These are phyloP conservation scores for Podila clonocystis DNA, from an alignment of 192 early-diverging fungal genomes.

Conservation along the genomic window DNA sequence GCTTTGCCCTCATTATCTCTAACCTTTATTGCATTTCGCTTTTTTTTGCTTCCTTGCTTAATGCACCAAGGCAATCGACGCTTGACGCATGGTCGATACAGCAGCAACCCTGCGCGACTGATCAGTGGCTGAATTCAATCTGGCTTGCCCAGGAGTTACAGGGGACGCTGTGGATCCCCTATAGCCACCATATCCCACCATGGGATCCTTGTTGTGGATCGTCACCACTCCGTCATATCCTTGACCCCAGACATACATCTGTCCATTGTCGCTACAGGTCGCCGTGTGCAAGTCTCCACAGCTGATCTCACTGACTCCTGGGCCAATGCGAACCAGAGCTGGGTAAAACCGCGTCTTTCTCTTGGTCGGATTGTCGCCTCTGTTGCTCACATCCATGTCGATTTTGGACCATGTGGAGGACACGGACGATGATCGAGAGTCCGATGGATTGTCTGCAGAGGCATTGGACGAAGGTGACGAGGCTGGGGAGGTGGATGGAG, in stretches of 20 bases:
- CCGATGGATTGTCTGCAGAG: neutral
- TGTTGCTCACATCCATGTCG: neutral
- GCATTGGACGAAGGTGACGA: neutral
- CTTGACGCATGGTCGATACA: conserved; percentile 24
- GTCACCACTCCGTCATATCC: conserved; percentile 23
- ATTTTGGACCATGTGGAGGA: neutral
- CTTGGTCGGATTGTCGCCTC: neutral
- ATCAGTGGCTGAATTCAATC: neutral
- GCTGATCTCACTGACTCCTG: conserved; percentile 23
- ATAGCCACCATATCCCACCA: neutral
- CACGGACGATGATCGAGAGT: neutral
- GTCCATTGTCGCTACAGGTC: conserved; percentile 21
- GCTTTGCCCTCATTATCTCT: neutral
- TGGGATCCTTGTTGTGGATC: conserved; percentile 13
- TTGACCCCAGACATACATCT: conserved; percentile 38
- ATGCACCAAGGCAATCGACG: conserved; percentile 22
- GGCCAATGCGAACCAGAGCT: conserved; percentile 20
- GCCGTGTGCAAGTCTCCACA: conserved; percentile 44
- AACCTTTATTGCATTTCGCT: neutral
- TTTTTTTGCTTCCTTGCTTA: neutral
- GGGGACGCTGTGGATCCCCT: neutral
- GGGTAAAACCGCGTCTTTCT: conserved; percentile 14
- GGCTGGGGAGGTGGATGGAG: neutral
- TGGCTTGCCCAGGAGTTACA: too few species aligned
- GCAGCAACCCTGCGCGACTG: conserved; percentile 9